phyloP scores from a whole-genome alignment of 192 early-diverging fungal genomes.

The Coemansia umbellata region DNA sequence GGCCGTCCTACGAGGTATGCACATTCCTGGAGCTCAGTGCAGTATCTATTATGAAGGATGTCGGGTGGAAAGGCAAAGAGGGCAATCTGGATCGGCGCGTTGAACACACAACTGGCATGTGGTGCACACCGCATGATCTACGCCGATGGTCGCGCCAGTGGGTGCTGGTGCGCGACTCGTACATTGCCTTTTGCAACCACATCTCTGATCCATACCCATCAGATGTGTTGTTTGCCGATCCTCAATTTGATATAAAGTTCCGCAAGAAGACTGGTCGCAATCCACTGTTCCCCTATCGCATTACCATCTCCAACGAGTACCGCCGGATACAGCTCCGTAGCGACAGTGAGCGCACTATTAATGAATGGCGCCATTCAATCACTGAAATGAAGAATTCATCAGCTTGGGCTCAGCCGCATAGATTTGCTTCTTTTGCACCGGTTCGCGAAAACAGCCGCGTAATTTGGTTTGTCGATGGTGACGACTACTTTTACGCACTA shows the following conservation, averaged over 20 bases:
- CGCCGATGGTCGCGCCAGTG: constrained; percentile 63
- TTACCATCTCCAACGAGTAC: constrained; percentile 56
- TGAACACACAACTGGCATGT: constrained; percentile 51
- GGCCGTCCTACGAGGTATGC: constrained; percentile 65
- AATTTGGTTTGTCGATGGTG: constrained; percentile 71
- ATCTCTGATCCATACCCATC: constrained; percentile 49
- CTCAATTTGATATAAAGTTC: constrained; percentile 47
- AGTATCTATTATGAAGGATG: constrained; percentile 68
- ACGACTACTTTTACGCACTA: constrained; percentile 71
- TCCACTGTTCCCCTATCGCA: constrained; percentile 57
- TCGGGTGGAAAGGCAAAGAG: constrained; percentile 85
- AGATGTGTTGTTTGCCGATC: constrained; percentile 52
- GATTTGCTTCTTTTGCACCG: constrained; percentile 72
- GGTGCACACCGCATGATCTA: constrained; percentile 47
- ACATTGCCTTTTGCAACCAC: constrained; percentile 51
- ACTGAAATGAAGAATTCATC: constrained; percentile 54
- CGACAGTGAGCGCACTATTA: constrained; percentile 59
- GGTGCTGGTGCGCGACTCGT: constrained; percentile 74
- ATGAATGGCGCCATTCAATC: constrained; percentile 67
- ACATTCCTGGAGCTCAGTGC: constrained; percentile 74
- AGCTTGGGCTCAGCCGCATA: constrained; percentile 63
- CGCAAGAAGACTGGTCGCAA: constrained; percentile 52
- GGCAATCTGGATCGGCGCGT: constrained; percentile 65
- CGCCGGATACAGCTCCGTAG: constrained; percentile 68
- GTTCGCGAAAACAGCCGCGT: constrained; percentile 60